Evolutionary conservation across 2,329 filamentous ascomycete genomes (phyloP), one percentile per base, ranked within the genome.

Genomic region (Colletotrichum graminicola): DNA sequence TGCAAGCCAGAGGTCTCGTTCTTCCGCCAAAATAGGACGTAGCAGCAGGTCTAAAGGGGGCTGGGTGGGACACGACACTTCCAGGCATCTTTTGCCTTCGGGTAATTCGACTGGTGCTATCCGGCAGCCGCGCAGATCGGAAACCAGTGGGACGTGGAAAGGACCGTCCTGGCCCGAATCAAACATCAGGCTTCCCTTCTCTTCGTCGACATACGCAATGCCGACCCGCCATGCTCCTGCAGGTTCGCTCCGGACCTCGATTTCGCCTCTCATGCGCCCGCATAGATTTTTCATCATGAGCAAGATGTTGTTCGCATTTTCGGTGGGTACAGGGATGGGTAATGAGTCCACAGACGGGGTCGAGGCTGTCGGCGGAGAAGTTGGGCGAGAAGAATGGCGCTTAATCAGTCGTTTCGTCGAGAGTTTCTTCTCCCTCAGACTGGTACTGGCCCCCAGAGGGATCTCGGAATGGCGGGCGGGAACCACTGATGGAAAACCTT

Each of bases 1-100:
- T 18, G 93, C 93, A 67, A 95, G 88, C 93, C 93, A 96, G 29
- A 91, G 85, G 75, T 95, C 92, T 74, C 92, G 89, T 76, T 95
- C 92, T 26, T 90, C 88, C 41, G 87, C 81, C 3, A 87, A 86
- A 11, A 88, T 79, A 18, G 93, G 92, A 45, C 91, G 88, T 68
- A 96, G 82, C 65, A 92, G 83, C 54, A 94, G 83, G 74, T 93
- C 88, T 32, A 89, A 79, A 10, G 86, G 86, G 34, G 86, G 85
- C 55, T 88, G 85, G 64, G 86, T 83, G 64, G 61, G 63, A 21
- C 59, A 72, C 60, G 84, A 86, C 55, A 84, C 80, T 75, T 91
- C 88, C 5, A 92, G 81, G 73, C 86, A 89, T 68, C 81, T 83
- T 52, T 79, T 79, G 56, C 82, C 82, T 51, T 86, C 85, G 5